A percentile compares a stretch with the other conserved stretches of the same genome.
Conservation (phyloP, 495 filamentous ascomycete species). For the Penicillium cosmopolitanum region DNA sequence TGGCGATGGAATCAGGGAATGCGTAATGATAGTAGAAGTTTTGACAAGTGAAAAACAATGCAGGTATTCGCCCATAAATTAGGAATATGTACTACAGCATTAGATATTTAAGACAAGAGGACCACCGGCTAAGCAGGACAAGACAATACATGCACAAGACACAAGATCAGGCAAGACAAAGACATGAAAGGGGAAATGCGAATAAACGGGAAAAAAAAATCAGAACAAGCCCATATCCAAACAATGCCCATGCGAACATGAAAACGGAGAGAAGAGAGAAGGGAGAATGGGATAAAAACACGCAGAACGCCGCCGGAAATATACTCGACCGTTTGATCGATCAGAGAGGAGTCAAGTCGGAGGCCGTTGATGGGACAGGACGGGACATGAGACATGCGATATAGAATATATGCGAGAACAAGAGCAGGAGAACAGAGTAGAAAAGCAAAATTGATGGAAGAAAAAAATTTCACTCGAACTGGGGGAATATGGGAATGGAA, state of each 20-base stretch:
- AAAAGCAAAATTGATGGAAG: neutral
- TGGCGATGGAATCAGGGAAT: no score
- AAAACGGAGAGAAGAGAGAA: neutral
- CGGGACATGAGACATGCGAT: conserved; percentile 5
- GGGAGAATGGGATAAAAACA: neutral
- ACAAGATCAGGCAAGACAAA: neutral
- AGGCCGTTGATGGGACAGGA: neutral
- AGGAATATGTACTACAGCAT: conserved; percentile 29
- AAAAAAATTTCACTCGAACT: neutral
- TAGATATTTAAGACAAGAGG: conserved; percentile 23
- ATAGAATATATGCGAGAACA: neutral
- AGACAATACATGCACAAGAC: conserved; percentile 5
- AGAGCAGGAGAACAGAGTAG: conserved; percentile 1
- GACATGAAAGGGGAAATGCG: neutral
- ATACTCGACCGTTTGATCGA: neutral
- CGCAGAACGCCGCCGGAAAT: conserved; percentile 3
- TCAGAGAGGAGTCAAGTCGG: no score
- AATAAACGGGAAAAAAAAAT: neutral
- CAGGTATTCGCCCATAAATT: conserved; percentile 14
- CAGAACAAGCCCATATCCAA: no score
- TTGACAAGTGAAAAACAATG: neutral
- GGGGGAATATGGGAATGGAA: neutral
- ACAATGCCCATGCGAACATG: neutral
- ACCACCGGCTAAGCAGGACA: conserved; percentile 8
- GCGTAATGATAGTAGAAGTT: neutral